Conservation (phyloP, 108 stramenopile species). For the Ochromonas danica region DNA sequence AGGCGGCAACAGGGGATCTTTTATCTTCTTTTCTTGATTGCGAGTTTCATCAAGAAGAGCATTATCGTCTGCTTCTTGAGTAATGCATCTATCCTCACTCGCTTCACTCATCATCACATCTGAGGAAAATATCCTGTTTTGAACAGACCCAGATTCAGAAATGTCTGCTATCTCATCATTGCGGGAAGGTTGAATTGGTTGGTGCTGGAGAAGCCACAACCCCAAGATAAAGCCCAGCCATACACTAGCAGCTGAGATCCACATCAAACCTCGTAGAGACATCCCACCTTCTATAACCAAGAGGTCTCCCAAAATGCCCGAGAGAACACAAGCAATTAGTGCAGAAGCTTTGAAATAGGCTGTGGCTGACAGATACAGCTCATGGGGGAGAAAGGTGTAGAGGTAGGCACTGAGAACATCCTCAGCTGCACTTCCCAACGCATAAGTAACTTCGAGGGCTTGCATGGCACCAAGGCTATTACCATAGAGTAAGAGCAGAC, state of each 20-base stretch:
- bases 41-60: too few relatives aligned
- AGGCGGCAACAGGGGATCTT: too few relatives aligned
- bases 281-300: background rate
- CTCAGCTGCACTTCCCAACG: conserved; percentile 9
- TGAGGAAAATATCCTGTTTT: background rate
- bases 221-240: background rate
- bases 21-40: too few relatives aligned
- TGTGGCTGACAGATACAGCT: background rate
- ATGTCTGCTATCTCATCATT: background rate
- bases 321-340: background rate
- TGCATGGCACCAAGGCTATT: background rate
- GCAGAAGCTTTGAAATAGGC: background rate
- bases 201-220: background rate
- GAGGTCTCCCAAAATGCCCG: background rate
- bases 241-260: conserved; percentile 3
- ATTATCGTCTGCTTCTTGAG: too few relatives aligned
- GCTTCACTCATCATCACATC: too few relatives aligned
- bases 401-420: conserved; percentile 4
- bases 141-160: too few relatives aligned
- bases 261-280: background rate
- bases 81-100: too few relatives aligned
- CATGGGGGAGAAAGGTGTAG: background rate
- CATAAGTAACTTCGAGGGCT: background rate
- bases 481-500: conserved; percentile 2
- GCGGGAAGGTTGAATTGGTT: background rate